phyloP scores from a whole-genome alignment of 805 yeast species.

The Blastobotrys robertii region DNA sequence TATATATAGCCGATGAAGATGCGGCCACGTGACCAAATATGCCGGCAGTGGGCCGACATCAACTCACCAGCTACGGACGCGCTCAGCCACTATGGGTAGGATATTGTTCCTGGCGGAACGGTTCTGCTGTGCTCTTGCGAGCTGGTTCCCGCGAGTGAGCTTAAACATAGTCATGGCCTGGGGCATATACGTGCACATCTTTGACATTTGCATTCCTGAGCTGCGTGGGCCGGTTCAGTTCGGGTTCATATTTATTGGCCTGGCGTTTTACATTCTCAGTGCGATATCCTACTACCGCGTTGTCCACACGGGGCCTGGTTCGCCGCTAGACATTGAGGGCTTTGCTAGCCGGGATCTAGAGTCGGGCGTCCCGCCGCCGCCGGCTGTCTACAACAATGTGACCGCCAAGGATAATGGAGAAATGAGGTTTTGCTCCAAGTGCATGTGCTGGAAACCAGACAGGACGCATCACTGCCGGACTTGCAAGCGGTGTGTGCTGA shows the following conservation, averaged over 20 bases:
- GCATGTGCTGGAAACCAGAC: conserved; percentile 36
- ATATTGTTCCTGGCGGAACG: conserved; percentile 12
- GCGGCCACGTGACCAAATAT: not conserved
- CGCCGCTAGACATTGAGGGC: conserved; percentile 23
- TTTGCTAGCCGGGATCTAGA: conserved; percentile 17
- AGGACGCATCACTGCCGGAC: conserved; percentile 35
- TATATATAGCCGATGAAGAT: too few species aligned
- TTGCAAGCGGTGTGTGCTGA: conserved; percentile 32
- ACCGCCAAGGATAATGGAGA: conserved; percentile 34
- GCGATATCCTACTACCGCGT: conserved; percentile 20
- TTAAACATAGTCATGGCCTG: conserved; percentile 23
- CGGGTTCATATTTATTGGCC: conserved; percentile 13
- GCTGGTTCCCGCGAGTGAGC: conserved; percentile 26
- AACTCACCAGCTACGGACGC: not conserved
- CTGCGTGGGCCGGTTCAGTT: conserved; percentile 7
- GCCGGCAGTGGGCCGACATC: not conserved
- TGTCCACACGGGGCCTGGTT: conserved; percentile 25
- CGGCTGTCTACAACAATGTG: conserved; percentile 22
- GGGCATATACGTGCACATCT: conserved; percentile 22
- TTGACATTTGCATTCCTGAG: conserved; percentile 14
- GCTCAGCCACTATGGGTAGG: conserved; percentile 1
- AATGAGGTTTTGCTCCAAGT: conserved; percentile 31
- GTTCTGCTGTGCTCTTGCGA: conserved; percentile 16
- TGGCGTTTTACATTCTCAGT: conserved; percentile 15
- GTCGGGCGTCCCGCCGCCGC: conserved; percentile 18